Percentiles rank a stretch among this genome's conserved stretches.
Evolutionary conservation across 2,329 filamentous ascomycete species (phyloP).

Genomic region (Claviceps maximensis): DNA sequence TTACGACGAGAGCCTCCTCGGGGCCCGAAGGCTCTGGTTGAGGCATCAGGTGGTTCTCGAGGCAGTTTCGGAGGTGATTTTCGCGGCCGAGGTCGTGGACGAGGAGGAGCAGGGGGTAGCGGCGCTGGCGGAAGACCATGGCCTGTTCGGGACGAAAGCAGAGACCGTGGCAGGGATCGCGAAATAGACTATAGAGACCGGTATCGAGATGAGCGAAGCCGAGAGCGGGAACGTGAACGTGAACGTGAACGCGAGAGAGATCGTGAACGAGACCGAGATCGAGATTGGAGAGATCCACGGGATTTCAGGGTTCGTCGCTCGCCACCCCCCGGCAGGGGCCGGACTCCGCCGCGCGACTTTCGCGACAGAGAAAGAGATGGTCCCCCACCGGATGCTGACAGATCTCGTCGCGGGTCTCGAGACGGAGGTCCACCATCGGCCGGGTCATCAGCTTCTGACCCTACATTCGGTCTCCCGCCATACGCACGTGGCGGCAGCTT

Average conservation of each 20-base stretch:
- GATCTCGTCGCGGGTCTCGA: slow-evolving; percentile 54
- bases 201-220: slow-evolving; percentile 22
- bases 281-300: slow-evolving; percentile 28
- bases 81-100: slow-evolving; percentile 29
- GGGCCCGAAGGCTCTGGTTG: slow-evolving; percentile 67
- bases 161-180: slow-evolving; percentile 31
- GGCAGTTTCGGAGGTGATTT: slow-evolving; percentile 55
- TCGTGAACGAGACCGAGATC: slow-evolving; percentile 40
- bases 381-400: slow-evolving; percentile 53
- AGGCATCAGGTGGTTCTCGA: slow-evolving; percentile 53
- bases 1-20: slow-evolving; percentile 59
- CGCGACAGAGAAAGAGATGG: slow-evolving; percentile 44
- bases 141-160: slow-evolving; percentile 44
- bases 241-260: slow-evolving; percentile 31
- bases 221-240: slow-evolving; percentile 45
- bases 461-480: slow-evolving; percentile 39
- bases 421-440: slow-evolving; percentile 58
- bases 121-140: slow-evolving; percentile 47
- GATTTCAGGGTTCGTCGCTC: slow-evolving; percentile 39
- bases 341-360: slow-evolving; percentile 56
- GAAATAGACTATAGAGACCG: slow-evolving; percentile 4
- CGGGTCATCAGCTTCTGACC: slow-evolving; percentile 57
- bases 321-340: slow-evolving; percentile 41
- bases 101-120: slow-evolving; percentile 39
- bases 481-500: slow-evolving; percentile 44